phyloP scores from a whole-genome alignment of 179 eudicot genomes.

The Beta lomatogona region DNA sequence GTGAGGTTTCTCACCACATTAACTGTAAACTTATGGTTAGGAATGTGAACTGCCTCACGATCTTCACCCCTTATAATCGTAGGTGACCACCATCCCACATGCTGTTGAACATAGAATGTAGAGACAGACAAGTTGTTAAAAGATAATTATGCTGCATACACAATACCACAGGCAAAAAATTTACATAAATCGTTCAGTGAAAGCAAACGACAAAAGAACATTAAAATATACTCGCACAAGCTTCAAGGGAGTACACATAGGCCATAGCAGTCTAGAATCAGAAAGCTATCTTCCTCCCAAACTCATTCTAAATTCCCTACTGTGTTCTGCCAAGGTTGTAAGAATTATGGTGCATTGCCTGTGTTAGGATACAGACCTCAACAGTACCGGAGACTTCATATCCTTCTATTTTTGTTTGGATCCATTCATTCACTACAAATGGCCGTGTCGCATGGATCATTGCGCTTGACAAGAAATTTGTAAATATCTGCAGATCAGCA shows the following conservation, averaged over 20 bases:
- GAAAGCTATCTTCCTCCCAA: background rate
- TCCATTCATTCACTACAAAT: conserved; percentile 84
- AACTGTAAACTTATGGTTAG: conserved; percentile 91
- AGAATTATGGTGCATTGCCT: background rate
- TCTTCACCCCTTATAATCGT: conserved; percentile 94
- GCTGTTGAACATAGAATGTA: conserved; percentile 43
- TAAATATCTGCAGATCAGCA: conserved; percentile 64
- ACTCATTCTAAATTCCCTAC: background rate
- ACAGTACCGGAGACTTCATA: conserved; percentile 94
- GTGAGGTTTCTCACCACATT: conserved; percentile 90
- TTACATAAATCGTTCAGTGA: background rate
- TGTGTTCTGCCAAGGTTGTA: background rate
- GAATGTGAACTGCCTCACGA: conserved; percentile 95
- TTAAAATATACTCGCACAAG: background rate
- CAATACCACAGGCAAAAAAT: background rate
- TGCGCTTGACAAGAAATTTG: conserved; percentile 90
- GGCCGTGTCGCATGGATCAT: conserved; percentile 98
- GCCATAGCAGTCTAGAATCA: background rate
- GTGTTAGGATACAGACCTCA: conserved; percentile 63
- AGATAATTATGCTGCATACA: background rate
- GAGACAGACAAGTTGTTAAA: conserved; percentile 1
- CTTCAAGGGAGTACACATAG: conserved; percentile 7
- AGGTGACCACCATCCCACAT: conserved; percentile 99
- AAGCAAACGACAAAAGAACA: too few species aligned
- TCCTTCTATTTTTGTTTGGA: conserved; percentile 89